Evolutionary conservation across 2,329 filamentous ascomycete species (phyloP).

Genomic region (Chaetomiaceae sp.): DNA sequence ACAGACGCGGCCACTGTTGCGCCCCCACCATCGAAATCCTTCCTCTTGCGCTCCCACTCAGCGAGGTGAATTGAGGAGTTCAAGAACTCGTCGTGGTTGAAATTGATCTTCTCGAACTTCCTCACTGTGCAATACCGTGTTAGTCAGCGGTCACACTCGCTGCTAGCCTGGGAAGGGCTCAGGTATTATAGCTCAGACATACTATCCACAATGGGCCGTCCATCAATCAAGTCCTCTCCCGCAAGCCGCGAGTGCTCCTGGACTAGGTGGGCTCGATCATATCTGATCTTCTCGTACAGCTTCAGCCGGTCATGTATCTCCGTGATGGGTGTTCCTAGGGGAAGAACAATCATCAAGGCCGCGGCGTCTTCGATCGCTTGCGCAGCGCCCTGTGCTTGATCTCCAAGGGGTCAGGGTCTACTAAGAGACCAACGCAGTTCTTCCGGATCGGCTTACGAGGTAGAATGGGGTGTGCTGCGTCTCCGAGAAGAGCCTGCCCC

Average conservation of each 20-base stretch:
- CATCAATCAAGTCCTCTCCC: conserved; percentile 40
- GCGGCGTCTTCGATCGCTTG: conserved; percentile 63
- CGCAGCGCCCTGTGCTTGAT: conserved; percentile 55
- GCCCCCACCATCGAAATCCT: too few species aligned
- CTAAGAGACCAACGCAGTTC: too few species aligned
- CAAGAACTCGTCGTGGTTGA: conserved; percentile 3
- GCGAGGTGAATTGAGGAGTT: neutral
- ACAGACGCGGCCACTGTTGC: too few species aligned
- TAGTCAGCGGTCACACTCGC: too few species aligned
- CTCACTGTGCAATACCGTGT: neutral
- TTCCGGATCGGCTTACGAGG: conserved; percentile 40
- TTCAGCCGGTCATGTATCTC: conserved; percentile 50
- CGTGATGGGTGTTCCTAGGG: conserved; percentile 34
- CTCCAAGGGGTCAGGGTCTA: too few species aligned
- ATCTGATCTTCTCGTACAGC: conserved; percentile 53
- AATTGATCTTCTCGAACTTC: conserved; percentile 4
- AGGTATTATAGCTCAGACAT: too few species aligned
- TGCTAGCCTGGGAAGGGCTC: too few species aligned
- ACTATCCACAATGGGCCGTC: conserved; percentile 36
- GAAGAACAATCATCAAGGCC: conserved; percentile 51
- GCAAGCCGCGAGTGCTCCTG: conserved; percentile 40
- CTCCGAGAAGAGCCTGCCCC: conserved; percentile 48
- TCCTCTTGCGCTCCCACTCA: neutral
- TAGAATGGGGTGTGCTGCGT: conserved; percentile 63
- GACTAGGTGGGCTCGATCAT: conserved; percentile 37